A percentile compares a stretch with the other conserved stretches of the same genome.
These are phyloP conservation scores for Cladosporium halotolerans DNA, from an alignment of 2,329 filamentous ascomycete species.

Conservation along the genomic window DNA sequence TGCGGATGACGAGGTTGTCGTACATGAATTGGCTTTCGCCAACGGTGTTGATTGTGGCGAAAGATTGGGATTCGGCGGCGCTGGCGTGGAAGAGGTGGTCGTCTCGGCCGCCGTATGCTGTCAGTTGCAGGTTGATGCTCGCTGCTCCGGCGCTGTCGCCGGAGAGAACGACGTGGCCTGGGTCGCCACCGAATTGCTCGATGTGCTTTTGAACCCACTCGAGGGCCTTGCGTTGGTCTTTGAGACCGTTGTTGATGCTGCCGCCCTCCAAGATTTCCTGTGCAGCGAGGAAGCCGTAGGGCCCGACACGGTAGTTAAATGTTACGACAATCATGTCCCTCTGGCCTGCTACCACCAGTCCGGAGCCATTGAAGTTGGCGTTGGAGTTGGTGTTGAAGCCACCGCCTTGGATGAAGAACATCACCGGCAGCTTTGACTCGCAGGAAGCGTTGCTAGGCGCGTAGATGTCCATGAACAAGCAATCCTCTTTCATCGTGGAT, in stretches of 20 bases:
- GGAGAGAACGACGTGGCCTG: constrained; percentile 60
- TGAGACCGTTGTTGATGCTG: constrained; percentile 61
- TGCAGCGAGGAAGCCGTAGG: constrained; percentile 64
- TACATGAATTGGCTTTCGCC: constrained; percentile 47
- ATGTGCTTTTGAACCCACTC: constrained; percentile 66
- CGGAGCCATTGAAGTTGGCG: constrained; percentile 52
- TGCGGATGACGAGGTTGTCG: constrained; percentile 45
- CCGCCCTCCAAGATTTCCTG: constrained; percentile 45
- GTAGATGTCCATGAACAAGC: constrained; percentile 61
- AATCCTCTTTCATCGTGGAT: constrained; percentile 53
- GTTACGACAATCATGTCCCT: constrained; percentile 62
- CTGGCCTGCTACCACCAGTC: constrained; percentile 53
- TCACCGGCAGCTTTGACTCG: constrained; percentile 56
- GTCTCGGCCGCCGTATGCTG: constrained; percentile 44
- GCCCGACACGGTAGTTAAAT: constrained; percentile 71
- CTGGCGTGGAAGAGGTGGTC: constrained; percentile 48
- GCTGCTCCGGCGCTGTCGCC: constrained; percentile 64
- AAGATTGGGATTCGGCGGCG: constrained; percentile 50
- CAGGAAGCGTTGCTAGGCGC: constrained; percentile 50
- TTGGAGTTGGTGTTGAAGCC: constrained; percentile 43
- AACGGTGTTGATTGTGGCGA: constrained; percentile 44
- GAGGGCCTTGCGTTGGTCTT: constrained; percentile 63
- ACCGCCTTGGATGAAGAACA: constrained; percentile 49
- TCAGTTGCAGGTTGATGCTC: constrained; percentile 59
- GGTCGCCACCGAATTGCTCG: constrained; percentile 61